Evolutionary conservation across 2,329 filamentous ascomycete genomes (phyloP).

Genomic region (Esteya vermicola): DNA sequence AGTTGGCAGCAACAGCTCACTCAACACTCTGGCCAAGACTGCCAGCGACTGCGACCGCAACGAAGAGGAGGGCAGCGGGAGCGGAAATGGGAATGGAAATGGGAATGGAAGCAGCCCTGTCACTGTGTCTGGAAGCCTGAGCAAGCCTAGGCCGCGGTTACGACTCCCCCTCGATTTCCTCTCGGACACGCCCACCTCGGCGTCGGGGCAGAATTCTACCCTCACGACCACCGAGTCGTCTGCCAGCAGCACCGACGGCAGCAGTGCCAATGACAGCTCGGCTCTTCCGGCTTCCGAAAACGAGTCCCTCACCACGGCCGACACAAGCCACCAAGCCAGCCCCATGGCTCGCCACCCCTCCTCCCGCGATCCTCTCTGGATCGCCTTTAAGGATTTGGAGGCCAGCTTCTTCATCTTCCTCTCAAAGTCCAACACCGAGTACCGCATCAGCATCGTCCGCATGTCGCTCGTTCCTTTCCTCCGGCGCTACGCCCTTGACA

Average conservation of each 20-base stretch:
- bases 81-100: constrained; percentile 1
- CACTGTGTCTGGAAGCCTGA: too few species aligned
- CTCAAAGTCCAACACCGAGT: constrained; percentile 50
- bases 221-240: constrained; percentile 13
- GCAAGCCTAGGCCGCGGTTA: neutral
- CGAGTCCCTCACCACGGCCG: constrained; percentile 23
- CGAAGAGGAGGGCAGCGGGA: neutral
- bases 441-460: constrained; percentile 66
- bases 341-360: constrained; percentile 25
- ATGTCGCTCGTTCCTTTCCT: constrained; percentile 64
- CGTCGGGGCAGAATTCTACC: constrained; percentile 9
- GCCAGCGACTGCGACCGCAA: neutral
- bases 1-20: constrained; percentile 12
- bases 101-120: too few species aligned
- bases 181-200: neutral
- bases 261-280: constrained; percentile 13
- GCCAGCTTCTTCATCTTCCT: constrained; percentile 43
- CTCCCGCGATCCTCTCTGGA: constrained; percentile 38
- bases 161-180: neutral
- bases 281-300: constrained; percentile 13
- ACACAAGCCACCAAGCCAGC: constrained; percentile 22
- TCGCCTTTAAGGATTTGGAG: constrained; percentile 39
- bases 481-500: constrained; percentile 51
- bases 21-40: neutral
- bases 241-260: constrained; percentile 11